phyloP scores from a whole-genome alignment of 2,329 filamentous ascomycete genomes.

The Phyllosticta paracitricarpa region DNA sequence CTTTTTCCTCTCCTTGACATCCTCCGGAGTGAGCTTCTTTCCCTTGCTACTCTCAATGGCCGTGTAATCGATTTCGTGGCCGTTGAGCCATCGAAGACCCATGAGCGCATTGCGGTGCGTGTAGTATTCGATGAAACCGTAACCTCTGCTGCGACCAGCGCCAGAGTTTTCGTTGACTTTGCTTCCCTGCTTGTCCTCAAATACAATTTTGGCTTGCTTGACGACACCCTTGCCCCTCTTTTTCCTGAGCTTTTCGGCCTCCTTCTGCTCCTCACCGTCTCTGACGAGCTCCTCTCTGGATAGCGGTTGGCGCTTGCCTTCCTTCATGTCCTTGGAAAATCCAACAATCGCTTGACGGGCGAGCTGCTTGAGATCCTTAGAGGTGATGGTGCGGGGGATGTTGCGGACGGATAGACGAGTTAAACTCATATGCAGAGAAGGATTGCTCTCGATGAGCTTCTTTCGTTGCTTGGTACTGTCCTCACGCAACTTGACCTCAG shows the following conservation, averaged over 20 bases:
- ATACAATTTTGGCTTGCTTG: slow-evolving; percentile 88
- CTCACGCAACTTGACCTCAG: slow-evolving; percentile 81
- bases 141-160: slow-evolving; percentile 77
- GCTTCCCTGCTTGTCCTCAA: slow-evolving; percentile 74
- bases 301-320: slow-evolving; percentile 62
- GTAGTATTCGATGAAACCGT: slow-evolving; percentile 95
- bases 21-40: slow-evolving; percentile 30
- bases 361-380: slow-evolving; percentile 83
- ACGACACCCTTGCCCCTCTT: slow-evolving; percentile 79
- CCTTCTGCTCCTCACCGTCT: slow-evolving; percentile 68
- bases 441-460: slow-evolving; percentile 83
- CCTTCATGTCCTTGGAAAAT: slow-evolving; percentile 83
- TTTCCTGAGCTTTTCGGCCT: slow-evolving; percentile 71
- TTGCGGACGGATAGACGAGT: slow-evolving; percentile 89
- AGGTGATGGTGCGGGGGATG: slow-evolving; percentile 69
- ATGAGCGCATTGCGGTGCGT: slow-evolving; percentile 91
- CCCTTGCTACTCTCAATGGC: slow-evolving; percentile 38
- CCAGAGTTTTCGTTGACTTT: slow-evolving; percentile 71
- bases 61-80: slow-evolving; percentile 49
- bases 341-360: slow-evolving; percentile 88
- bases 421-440: slow-evolving; percentile 75
- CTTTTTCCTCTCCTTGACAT: slow-evolving; percentile 66
- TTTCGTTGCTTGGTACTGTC: slow-evolving; percentile 79
- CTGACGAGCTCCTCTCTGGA: slow-evolving; percentile 83
- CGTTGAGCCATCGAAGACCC: slow-evolving; percentile 89